Evolutionary conservation across 2,329 filamentous ascomycete species (phyloP).

Genomic region (Xylariomycetidae sp.): DNA sequence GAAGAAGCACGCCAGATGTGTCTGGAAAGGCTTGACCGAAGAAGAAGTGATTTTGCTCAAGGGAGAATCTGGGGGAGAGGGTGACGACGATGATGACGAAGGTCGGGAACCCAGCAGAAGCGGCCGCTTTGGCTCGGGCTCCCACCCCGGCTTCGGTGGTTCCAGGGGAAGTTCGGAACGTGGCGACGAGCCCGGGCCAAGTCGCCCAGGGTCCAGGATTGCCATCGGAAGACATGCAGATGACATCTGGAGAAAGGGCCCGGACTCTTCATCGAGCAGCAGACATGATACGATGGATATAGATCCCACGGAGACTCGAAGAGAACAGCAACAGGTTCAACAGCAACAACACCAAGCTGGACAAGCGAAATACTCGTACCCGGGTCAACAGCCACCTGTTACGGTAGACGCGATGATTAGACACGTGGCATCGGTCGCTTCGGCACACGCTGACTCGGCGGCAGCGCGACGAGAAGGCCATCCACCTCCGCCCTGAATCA

Average conservation of each 20-base stretch:
- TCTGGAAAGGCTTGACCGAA: constrained; percentile 76
- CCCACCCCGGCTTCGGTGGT: constrained; percentile 16
- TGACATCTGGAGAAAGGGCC: constrained; percentile 28
- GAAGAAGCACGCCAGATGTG: constrained; percentile 84
- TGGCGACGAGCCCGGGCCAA: constrained; percentile 16
- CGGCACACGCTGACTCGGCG: constrained; percentile 24
- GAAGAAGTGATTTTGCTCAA: constrained; percentile 51
- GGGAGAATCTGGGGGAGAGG: constrained; percentile 23
- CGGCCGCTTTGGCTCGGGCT: constrained; percentile 13
- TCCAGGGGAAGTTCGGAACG: constrained; percentile 17
- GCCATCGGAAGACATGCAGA: constrained; percentile 22
- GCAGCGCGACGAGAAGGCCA: constrained; percentile 15
- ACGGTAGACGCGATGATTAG: constrained; percentile 24
- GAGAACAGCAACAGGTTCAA: too few relatives aligned
- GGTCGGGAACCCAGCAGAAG: constrained; percentile 14
- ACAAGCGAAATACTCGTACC: constrained; percentile 1
- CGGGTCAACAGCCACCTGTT: neutral
- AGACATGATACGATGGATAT: constrained; percentile 26
- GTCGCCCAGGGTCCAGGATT: constrained; percentile 18
- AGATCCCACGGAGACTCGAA: constrained; percentile 20
- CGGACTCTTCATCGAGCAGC: constrained; percentile 12
- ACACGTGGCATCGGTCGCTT: constrained; percentile 31
- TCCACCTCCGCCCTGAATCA: too few relatives aligned
- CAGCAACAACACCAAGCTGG: constrained; percentile 12
- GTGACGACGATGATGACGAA: constrained; percentile 26